A percentile compares a stretch with the other conserved stretches of the same genome.
Evolutionary conservation across 2,329 filamentous ascomycete species (phyloP).

Genomic region (Fusarium sp.): DNA sequence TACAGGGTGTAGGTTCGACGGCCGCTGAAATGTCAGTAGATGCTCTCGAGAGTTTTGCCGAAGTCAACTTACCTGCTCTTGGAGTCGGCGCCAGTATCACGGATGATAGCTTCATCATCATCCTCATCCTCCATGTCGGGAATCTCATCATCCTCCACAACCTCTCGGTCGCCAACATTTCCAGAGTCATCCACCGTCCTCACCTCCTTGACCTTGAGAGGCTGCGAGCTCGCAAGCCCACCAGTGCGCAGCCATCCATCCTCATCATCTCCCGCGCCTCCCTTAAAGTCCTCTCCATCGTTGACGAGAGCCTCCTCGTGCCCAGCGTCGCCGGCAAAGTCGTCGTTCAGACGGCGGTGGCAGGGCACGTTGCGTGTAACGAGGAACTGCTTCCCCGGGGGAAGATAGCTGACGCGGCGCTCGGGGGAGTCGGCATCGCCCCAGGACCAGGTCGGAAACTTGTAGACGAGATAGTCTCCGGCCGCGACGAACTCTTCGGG

Average conservation of each 20-base stretch:
- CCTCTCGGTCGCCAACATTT: conserved; percentile 80
- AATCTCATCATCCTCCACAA: conserved; percentile 82
- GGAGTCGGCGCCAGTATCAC: conserved; percentile 68
- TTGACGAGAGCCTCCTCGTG: conserved; percentile 87
- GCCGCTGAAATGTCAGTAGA: conserved; percentile 63
- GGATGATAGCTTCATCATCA: conserved; percentile 95
- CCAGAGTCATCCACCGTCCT: conserved; percentile 90
- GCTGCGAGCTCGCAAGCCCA: conserved; percentile 78
- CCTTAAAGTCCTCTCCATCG: conserved; percentile 75
- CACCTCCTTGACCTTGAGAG: conserved; percentile 82
- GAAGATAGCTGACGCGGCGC: conserved; percentile 84
- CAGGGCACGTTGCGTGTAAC: conserved; percentile 96
- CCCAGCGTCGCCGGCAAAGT: conserved; percentile 89
- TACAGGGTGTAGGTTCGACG: conserved; percentile 97
- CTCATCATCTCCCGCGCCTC: conserved; percentile 66
- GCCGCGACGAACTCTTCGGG: conserved; percentile 96
- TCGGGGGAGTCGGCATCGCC: conserved; percentile 84
- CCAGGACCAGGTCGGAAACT: conserved; percentile 99
- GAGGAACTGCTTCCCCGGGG: conserved; percentile 91
- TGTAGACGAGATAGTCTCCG: conserved; percentile 98
- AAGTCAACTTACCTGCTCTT: conserved; percentile 54
- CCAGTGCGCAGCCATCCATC: conserved; percentile 95
- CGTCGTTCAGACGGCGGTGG: conserved; percentile 88
- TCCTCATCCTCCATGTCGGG: conserved; percentile 99
- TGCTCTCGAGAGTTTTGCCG: neutral